Base-by-base conservation (phyloP, 345 rosid species). In the Gossypium longicalyx region DNA sequence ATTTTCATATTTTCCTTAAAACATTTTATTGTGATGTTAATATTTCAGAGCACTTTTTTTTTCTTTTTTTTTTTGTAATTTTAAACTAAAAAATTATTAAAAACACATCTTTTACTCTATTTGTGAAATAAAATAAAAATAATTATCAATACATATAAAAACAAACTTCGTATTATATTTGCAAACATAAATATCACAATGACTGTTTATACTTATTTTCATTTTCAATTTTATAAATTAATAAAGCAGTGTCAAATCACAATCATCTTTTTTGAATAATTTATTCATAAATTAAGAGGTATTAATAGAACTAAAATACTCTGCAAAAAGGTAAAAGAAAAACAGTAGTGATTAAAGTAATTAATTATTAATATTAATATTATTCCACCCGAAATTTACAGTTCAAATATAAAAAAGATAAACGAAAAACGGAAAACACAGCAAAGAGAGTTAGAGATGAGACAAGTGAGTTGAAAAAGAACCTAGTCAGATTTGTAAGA, bases 401-500 rank as follows among this genome's bases (percentile, higher is more conserved):
- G 48, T 67, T 27, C 54, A 60, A 15, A 67, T 17, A 43, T 0
- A 23, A 3, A 19, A 19, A 67, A 48, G 7, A 59, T 22, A 58
- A 53, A 71, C 41, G 7, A 34, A 34, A 34, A 5, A 9, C 29
- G 0, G 15, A 60, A 57, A 60, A 19, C 9, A 12, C 61, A 70
- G 34, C 12, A 11, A 2, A 72, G 22, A 19, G 61, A 45, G 44
- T 59, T 51, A 73, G 58, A 67, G 74, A 74, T 59, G 48, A 69
- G 60, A n/a, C 45, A 51, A 27, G 13, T 7, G 44, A 68, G 29
- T 27, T 27, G 60, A 27, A 52, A 70, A 29, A 6, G 9, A 12
- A n/a, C 29, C 68, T 41, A 62, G 45, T 77, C 79, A 51, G 72
- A 17, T 41, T 78, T 71, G 78, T 67, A 72, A 52, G 76, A 72